A percentile compares a stretch with the other conserved stretches of the same genome.
Conservation (phyloP, 305 asterid genomes). For the Fraxinus greggii region DNA sequence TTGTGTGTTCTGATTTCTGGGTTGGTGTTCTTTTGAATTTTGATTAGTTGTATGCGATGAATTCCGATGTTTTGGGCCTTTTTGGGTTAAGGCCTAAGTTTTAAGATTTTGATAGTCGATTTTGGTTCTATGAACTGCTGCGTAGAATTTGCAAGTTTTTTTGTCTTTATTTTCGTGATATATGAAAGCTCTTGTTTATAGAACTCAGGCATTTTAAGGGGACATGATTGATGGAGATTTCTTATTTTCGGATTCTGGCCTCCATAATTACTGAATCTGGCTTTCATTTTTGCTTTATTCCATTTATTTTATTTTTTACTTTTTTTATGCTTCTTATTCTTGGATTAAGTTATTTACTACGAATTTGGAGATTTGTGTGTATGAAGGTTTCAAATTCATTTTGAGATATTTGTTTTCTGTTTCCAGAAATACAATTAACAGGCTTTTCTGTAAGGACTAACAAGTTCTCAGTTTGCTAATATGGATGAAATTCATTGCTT, state of each 20-base stretch:
- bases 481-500: not conserved
- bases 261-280: not conserved
- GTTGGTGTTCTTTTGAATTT: not conserved
- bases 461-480: not conserved
- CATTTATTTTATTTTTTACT: not conserved
- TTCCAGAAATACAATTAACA: not conserved
- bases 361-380: not conserved
- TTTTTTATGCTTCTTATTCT: not conserved
- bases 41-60: not conserved
- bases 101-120: not conserved
- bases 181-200: not conserved
- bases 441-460: not conserved
- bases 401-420: not conserved
- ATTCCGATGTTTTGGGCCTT: not conserved
- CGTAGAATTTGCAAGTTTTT: not conserved
- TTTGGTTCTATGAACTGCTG: not conserved
- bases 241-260: not conserved
- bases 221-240: conserved; percentile 5
- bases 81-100: not conserved
- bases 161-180: not conserved
- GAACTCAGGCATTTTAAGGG: not conserved
- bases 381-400: not conserved
- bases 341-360: not conserved
- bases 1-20: not conserved
- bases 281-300: not conserved